Evolutionary conservation across 306 rosid species (phyloP), one percentile per base, ranked within the genome.

Genomic region (Trichosanthes truncata): DNA sequence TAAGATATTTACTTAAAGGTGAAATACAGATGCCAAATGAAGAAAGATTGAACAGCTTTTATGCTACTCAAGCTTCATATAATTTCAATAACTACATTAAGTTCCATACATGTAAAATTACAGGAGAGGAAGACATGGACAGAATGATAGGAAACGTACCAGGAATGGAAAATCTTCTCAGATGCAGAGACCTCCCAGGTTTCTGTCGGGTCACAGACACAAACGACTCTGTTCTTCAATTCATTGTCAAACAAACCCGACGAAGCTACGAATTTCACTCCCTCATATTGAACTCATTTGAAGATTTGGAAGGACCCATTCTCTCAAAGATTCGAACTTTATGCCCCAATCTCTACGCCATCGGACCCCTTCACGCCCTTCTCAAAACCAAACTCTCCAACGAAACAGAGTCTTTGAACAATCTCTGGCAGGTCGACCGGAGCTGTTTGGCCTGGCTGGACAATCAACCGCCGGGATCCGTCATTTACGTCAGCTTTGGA

Each of bases 301-400:
- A 79, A 0, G 77, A 79, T 4, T 31, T 78, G 8, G 82, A 82
- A 78, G 23, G 46, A 0, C 74, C 85, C 5, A 26, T 60, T 21
- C 45, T 82, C 5, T 12, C 60, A 0, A 41, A 8, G 10, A 74
- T 76, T 21, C 76, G 68, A 26, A 48, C 53, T 21, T 59, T 76
- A 1, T 81, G 48, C 48, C 31, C 77, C 2, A 72, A 79, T 0
- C 7, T 73, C 20, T 78, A 82, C 76, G 0, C 59, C 14, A 82
- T 82, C 10, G 85, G 85, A 11, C 82, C 82, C 3, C 52, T 82
- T 5, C 80, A 72, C 36, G 46, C 79, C 20, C 76, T 52, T 66
- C 59, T 73, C n/a, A 71, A 82, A 17, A 20, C 85, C 0, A 65
- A 1, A 25, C 29, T 63, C 60, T 46, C 36, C 35, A 17, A 20